phyloP scores from a whole-genome alignment of 2,329 filamentous ascomycete species.

The Trichophyton verrucosum region DNA sequence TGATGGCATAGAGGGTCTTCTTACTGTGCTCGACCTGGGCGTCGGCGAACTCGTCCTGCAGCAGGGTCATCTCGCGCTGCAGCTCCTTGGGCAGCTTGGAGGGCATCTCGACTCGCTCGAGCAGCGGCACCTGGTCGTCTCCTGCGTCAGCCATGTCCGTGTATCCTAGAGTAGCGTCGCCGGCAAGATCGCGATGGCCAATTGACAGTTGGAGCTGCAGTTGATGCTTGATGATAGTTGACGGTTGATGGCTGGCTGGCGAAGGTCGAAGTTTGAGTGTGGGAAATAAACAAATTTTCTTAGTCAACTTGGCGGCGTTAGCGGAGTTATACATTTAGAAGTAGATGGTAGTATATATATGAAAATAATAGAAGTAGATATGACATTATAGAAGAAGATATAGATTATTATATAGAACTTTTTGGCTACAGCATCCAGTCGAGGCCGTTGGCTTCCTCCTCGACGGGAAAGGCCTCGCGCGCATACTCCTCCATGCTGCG shows the following conservation, averaged over 20 bases:
- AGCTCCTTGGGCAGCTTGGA: slow-evolving; percentile 37
- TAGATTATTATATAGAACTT: too few relatives aligned
- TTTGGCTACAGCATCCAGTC: slow-evolving; percentile 62
- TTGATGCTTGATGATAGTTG: not conserved
- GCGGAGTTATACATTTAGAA: not conserved
- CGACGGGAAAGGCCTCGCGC: slow-evolving; percentile 80
- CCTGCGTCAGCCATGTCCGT: slow-evolving; percentile 1
- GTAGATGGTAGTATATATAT: too few relatives aligned
- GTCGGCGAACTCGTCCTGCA: slow-evolving; percentile 76
- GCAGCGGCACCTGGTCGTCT: slow-evolving; percentile 22
- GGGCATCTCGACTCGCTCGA: slow-evolving; percentile 22
- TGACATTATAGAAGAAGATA: too few relatives aligned
- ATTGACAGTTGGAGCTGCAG: not conserved
- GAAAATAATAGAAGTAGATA: too few relatives aligned
- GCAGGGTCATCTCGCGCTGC: slow-evolving; percentile 51
- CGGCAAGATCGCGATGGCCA: not conserved
- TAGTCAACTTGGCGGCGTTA: not conserved
- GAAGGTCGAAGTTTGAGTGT: not conserved
- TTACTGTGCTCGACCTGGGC: slow-evolving; percentile 71
- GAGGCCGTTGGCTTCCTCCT: slow-evolving; percentile 86
- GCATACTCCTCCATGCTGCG: slow-evolving; percentile 89
- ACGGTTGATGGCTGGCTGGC: not conserved
- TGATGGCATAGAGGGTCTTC: slow-evolving; percentile 5
- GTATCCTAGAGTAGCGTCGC: not conserved
- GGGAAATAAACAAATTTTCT: slow-evolving; percentile 1